phyloP scores from a whole-genome alignment of 2,329 filamentous ascomycete genomes.

The Botrytis pseudocinerea region DNA sequence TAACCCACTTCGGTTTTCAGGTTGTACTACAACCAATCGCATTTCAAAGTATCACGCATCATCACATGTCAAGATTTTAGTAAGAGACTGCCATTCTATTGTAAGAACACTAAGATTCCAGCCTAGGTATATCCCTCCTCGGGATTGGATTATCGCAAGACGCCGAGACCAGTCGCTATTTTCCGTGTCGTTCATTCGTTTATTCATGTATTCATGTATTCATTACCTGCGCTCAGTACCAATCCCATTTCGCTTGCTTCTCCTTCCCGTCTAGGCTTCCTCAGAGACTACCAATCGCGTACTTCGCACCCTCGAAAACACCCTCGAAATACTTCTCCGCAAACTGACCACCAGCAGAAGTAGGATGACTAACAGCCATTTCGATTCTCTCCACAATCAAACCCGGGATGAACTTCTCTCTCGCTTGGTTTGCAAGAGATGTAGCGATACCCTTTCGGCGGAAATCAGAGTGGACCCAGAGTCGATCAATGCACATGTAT shows the following conservation, averaged over 20 bases:
- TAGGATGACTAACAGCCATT: conserved; percentile 67
- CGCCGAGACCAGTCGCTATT: background rate
- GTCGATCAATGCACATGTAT: conserved; percentile 52
- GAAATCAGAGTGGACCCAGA: conserved; percentile 62
- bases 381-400: conserved; percentile 54
- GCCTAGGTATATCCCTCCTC: background rate
- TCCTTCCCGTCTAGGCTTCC: background rate
- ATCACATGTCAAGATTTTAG: background rate
- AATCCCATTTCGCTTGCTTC: background rate
- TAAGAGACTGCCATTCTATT: background rate
- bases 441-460: conserved; percentile 58
- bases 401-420: conserved; percentile 54
- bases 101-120: background rate
- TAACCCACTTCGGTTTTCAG: background rate
- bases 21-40: background rate
- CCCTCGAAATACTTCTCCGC: conserved; percentile 49
- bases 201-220: background rate
- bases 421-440: conserved; percentile 56
- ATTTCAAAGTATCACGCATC: background rate
- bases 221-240: background rate
- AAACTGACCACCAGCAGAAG: conserved; percentile 58
- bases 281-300: background rate
- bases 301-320: conserved; percentile 14
- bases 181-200: background rate
- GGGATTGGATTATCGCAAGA: background rate